Percentiles rank a stretch among this genome's conserved stretches.
These are phyloP conservation scores for Salix brachista DNA, from an alignment of 345 rosid genomes.

Conservation along the genomic window DNA sequence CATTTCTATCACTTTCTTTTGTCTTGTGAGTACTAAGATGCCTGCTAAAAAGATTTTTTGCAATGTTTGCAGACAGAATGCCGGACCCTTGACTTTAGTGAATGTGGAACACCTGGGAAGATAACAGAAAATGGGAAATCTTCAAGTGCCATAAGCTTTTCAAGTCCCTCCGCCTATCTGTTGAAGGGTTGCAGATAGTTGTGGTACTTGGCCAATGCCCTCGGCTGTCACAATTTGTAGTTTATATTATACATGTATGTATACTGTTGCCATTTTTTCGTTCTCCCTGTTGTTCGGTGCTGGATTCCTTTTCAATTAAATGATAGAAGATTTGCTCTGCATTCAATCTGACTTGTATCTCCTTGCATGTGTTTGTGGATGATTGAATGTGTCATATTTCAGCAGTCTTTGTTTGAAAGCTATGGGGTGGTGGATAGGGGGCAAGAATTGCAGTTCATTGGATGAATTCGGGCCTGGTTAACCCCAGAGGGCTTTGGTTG, in stretches of 20 bases:
- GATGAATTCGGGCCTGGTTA: too few species aligned
- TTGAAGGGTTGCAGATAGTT: slow-evolving; percentile 86
- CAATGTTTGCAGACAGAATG: slow-evolving; percentile 60
- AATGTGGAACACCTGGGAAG: slow-evolving; percentile 80
- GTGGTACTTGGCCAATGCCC: slow-evolving; percentile 21
- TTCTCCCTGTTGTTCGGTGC: slow-evolving; percentile 7
- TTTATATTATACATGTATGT: slow-evolving; percentile 14
- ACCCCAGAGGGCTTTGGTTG: too few species aligned
- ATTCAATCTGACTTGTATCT: not conserved
- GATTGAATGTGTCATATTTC: too few species aligned
- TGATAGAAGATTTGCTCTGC: not conserved
- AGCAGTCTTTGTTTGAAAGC: too few species aligned
- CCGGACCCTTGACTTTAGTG: slow-evolving; percentile 86
- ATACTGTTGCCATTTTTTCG: not conserved
- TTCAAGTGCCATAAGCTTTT: slow-evolving; percentile 29
- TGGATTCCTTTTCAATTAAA: slow-evolving; percentile 13
- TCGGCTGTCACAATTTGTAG: slow-evolving; percentile 11
- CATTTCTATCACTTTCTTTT: not conserved
- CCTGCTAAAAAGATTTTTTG: slow-evolving; percentile 4
- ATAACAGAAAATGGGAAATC: slow-evolving; percentile 45
- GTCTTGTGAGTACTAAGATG: not conserved
- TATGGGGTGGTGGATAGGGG: too few species aligned
- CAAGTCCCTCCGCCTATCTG: slow-evolving; percentile 76
- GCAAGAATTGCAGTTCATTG: too few species aligned
- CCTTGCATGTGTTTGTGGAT: too few species aligned